Base-by-base conservation (phyloP, 2,329 filamentous ascomycete species). In the Diaporthe longicolla region DNA sequence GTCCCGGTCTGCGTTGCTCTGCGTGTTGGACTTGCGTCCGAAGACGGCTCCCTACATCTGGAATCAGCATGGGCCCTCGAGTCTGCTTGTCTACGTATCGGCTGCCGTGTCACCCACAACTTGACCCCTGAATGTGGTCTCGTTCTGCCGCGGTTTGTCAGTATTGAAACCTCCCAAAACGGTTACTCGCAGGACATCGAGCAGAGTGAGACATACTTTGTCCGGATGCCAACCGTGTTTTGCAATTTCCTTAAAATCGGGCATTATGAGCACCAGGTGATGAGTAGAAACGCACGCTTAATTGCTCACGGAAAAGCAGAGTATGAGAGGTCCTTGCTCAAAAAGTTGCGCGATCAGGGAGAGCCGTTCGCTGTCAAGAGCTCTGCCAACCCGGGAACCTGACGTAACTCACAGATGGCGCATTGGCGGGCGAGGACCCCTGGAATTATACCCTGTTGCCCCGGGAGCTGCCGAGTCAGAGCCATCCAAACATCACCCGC, bases 161-260 rank as follows among this genome's bases (percentile, higher is more conserved):
- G 45, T 37, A 43, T 32, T 19, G 13, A 35, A 43, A 26, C 24
- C 32, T 15, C 35, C 32, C 9, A 35, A 54, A n/a, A 9, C 26
- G 35, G 19, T 21, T 19, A 6, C 6, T 45, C 5, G 54, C 15
- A 35, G 19, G 13, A 7, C 26, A 48, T 32, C 24, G 37, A 21
- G 19, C 32, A 32, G 37, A 17, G 15, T 43, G 15, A 43, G 40
- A 48, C 61, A 29, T 52, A 75, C 74, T 77, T 87, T 88, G 71
- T 89, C 87, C 3, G 87, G 85, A 74, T 87, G 86, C 87, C 87
- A 89, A 9, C 87, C 85, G n/a, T 84, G 83, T 79, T 89, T 89
- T 75, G 87, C 81, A 21, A 87, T 79, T 57, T 84, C 84, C 76
- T 86, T 87, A 80, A 86, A 84, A 68, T 85, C 84, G 58, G 85